Conservation (phyloP, 2,329 filamentous ascomycete species). For the Neonectria sp. region DNA sequence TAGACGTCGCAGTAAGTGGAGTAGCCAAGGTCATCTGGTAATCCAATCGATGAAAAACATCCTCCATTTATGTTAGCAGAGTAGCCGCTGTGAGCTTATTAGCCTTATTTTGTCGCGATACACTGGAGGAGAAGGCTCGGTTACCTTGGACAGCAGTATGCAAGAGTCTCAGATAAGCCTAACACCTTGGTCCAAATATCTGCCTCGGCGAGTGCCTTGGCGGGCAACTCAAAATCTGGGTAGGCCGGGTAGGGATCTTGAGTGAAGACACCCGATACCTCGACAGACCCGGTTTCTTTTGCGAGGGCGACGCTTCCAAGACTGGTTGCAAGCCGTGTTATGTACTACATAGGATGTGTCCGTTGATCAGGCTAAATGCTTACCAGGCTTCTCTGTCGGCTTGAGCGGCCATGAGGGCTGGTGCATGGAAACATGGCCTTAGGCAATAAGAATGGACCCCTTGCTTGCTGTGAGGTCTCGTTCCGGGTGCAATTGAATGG, state of each 20-base stretch:
- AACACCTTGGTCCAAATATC: constrained; percentile 17
- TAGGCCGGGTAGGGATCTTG: constrained; percentile 2
- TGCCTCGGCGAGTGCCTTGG: neutral
- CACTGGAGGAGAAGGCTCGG: neutral
- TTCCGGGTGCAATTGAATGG: no score
- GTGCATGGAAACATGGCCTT: no score
- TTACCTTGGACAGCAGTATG: constrained; percentile 44
- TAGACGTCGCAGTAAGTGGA: constrained; percentile 18
- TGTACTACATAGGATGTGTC: no score
- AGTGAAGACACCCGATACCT: constrained; percentile 33
- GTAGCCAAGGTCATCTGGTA: constrained; percentile 17
- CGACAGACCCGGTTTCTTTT: constrained; percentile 5
- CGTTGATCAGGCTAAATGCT: no score
- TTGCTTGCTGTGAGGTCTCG: no score
- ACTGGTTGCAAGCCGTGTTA: no score
- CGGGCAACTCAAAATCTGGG: neutral
- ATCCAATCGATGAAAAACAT: constrained; percentile 32
- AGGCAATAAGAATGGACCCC: no score
- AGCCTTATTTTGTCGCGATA: neutral
- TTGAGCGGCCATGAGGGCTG: no score
- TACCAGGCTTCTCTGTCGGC: no score
- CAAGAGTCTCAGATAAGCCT: constrained; percentile 38
- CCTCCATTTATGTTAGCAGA: constrained; percentile 7
- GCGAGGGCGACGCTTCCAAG: constrained; percentile 30
- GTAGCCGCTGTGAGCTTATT: constrained; percentile 33